Evolutionary conservation across 2,329 filamentous ascomycete species (phyloP), one percentile per base, ranked within the genome.

Genomic region (Colletotrichum aenigma): DNA sequence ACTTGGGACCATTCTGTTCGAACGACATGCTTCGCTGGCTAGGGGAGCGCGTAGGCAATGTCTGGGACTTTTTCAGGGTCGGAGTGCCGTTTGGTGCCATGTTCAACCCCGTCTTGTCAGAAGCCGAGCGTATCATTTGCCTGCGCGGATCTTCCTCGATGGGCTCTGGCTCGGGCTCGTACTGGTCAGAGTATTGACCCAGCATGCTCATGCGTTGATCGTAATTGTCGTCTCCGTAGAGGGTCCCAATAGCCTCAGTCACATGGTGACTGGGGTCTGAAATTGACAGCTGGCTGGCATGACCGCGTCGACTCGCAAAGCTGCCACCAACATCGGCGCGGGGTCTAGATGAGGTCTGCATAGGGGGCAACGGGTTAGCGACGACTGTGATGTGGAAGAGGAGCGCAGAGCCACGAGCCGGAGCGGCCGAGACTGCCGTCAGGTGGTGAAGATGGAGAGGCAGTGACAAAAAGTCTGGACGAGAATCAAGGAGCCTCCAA

Each of bases 211-310:
- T 85, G 43, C 94, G 92, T 55, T 87, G 84, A 71, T 86, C 84
- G 75, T 87, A 90, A 80, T 95, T 91, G 79, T 93, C 91, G 82
- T 95, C 94, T 81, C 94, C 95, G 85, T 98, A 98, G 85, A 98
- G 91, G 80, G 96, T 96, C 68, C 95, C 95, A 85, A 98, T 98
- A 75, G 95, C 94, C 85, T 98, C 96, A 72, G 96, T 98, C 83
- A 98, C 95, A 91, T 98, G 96, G 86, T 98, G 95, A 86, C 91
- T 95, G 76, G 96, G 94, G 86, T 98, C 96, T 84, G 94, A 97
- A 84, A 98, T 92, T 72, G 91, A 92, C 66, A 92, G 86, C 80
- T 91, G 89, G 81, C 85, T 90, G 76, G 84, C 85, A 84, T 92
- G 90, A 78, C 90, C 90, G 81, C 90, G 90, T 84, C 90, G 89